Evolutionary conservation across 75 land plant species (phyloP).

Genomic region (Adiantum capillusveneris): DNA sequence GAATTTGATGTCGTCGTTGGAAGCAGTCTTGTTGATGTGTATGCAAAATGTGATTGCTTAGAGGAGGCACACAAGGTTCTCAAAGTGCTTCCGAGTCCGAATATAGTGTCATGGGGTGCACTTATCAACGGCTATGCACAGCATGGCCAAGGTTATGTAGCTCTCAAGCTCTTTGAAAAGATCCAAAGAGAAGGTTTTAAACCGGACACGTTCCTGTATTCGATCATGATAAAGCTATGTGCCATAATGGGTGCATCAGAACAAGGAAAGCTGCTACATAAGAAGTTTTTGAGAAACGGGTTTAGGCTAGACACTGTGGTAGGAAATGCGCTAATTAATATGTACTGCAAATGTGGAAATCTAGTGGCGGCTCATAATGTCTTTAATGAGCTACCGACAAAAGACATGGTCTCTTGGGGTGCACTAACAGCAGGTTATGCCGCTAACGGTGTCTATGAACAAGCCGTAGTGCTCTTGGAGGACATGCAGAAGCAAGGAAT

Average conservation of each 20-base stretch:
- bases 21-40: slow-evolving; percentile 11
- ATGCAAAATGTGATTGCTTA: slow-evolving; percentile 15
- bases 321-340: slow-evolving; percentile 25
- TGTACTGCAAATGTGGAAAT: slow-evolving; percentile 29
- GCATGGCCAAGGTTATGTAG: slow-evolving; percentile 9
- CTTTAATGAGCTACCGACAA: slow-evolving; percentile 12
- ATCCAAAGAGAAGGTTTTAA: slow-evolving; percentile 19
- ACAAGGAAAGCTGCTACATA: slow-evolving; percentile 30
- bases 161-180: slow-evolving; percentile 16
- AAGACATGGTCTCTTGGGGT: slow-evolving; percentile 25
- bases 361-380: slow-evolving; percentile 12
- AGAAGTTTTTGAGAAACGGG: slow-evolving; percentile 6
- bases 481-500: slow-evolving; percentile 28
- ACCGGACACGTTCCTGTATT: slow-evolving; percentile 34
- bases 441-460: slow-evolving; percentile 16
- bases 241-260: slow-evolving; percentile 29
- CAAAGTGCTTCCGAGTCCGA: slow-evolving; percentile 14
- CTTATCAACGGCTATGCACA: slow-evolving; percentile 19
- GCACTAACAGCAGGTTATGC: slow-evolving; percentile 25
- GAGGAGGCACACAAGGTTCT: slow-evolving; percentile 15
- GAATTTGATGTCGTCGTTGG: slow-evolving; percentile 2
- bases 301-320: slow-evolving; percentile 12
- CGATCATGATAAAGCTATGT: slow-evolving; percentile 46
- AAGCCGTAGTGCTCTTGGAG: slow-evolving; percentile 15
- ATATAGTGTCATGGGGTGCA: slow-evolving; percentile 30